A percentile compares a stretch with the other conserved stretches of the same genome.
phyloP scores from a whole-genome alignment of 177 flowering plant species.

The Telopea speciosissima region DNA sequence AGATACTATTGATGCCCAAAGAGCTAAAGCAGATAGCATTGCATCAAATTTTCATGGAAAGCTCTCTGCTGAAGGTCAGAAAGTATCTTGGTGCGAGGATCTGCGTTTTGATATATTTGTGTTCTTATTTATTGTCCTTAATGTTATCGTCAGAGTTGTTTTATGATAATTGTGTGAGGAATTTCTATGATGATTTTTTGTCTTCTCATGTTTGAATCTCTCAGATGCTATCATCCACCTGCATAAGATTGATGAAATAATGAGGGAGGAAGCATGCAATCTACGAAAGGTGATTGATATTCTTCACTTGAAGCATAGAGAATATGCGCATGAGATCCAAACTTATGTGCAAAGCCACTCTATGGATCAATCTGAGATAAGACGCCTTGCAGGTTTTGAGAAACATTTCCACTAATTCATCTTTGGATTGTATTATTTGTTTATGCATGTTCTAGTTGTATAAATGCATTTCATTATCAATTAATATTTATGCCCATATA shows the following conservation, averaged over 20 bases:
- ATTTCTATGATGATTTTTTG: slow-evolving; percentile 4
- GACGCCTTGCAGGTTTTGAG: slow-evolving; percentile 65
- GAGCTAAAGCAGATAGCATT: slow-evolving; percentile 39
- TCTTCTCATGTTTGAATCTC: slow-evolving; percentile 6
- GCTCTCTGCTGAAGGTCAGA: slow-evolving; percentile 69
- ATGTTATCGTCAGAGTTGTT: background rate
- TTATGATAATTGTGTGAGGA: background rate
- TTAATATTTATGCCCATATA: background rate
- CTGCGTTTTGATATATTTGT: slow-evolving; percentile 6
- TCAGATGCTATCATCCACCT: slow-evolving; percentile 58
- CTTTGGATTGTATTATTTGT: background rate
- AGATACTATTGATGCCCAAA: slow-evolving; percentile 50
- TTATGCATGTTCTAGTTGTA: background rate
- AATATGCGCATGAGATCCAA: slow-evolving; percentile 55
- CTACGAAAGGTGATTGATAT: slow-evolving; percentile 48
- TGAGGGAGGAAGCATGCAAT: slow-evolving; percentile 55
- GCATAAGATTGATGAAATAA: slow-evolving; percentile 57
- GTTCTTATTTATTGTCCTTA: slow-evolving; percentile 1
- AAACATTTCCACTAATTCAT: background rate
- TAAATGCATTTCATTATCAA: too few relatives aligned
- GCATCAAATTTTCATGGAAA: slow-evolving; percentile 37
- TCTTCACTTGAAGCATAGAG: slow-evolving; percentile 70
- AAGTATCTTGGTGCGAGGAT: slow-evolving; percentile 16
- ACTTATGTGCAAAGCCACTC: slow-evolving; percentile 36
- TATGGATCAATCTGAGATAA: slow-evolving; percentile 63